These are phyloP conservation scores for Cinnamomum micranthum DNA, from an alignment of 164 flowering plant genomes.

Conservation along the genomic window DNA sequence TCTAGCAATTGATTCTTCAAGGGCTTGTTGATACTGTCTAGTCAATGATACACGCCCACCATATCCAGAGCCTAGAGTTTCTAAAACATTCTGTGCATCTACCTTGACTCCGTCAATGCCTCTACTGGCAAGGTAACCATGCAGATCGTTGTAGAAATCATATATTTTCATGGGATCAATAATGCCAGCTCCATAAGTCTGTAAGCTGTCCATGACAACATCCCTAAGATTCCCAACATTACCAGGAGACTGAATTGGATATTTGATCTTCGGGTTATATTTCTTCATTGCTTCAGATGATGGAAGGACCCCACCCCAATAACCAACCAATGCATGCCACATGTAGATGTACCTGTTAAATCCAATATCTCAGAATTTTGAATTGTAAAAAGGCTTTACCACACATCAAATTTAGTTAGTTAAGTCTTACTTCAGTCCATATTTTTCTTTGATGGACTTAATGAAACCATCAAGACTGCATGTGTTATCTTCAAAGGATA, in stretches of 20 bases:
- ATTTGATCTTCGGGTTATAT: conserved; percentile 55
- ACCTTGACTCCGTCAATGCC: conserved; percentile 86
- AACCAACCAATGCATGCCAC: conserved; percentile 82
- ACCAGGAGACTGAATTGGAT: conserved; percentile 66
- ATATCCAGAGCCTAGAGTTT: conserved; percentile 61
- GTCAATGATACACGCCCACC: conserved; percentile 71
- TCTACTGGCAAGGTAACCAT: conserved; percentile 52
- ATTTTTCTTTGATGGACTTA: conserved; percentile 42
- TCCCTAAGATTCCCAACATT: conserved; percentile 56
- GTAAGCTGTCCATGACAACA: conserved; percentile 54
- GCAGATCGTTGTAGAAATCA: conserved; percentile 73
- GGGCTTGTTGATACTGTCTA: conserved; percentile 50
- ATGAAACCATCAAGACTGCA: conserved; percentile 40
- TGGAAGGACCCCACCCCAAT: conserved; percentile 85
- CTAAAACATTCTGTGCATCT: conserved; percentile 68
- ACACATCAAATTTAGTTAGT: background rate
- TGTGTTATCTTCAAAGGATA: conserved; percentile 19
- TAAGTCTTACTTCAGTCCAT: conserved; percentile 49
- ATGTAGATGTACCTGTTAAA: conserved; percentile 59
- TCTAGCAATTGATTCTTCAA: conserved; percentile 53
- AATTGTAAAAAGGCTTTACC: background rate
- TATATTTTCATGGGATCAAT: conserved; percentile 53
- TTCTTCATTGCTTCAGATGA: conserved; percentile 49
- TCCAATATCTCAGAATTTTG: background rate
- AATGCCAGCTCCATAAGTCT: conserved; percentile 61